Conservation (phyloP, 2,329 filamentous ascomycete species). For the Colletotrichum musae region DNA sequence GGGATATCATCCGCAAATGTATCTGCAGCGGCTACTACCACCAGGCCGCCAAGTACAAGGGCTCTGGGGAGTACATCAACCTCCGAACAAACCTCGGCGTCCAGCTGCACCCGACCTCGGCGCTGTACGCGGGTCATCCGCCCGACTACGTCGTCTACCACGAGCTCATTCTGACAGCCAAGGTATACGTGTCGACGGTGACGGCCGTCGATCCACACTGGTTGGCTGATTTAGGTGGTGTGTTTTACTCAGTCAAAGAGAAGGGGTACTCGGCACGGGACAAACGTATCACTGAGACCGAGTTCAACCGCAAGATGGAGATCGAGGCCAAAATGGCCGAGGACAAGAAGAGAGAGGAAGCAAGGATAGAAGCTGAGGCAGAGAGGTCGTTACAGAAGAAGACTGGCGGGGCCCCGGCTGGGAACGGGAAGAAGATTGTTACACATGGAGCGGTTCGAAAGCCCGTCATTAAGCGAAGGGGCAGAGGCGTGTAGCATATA, state of each 20-base stretch:
- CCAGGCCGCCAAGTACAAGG: conserved; percentile 95
- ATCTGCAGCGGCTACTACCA: conserved; percentile 99
- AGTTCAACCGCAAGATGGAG: conserved; percentile 94
- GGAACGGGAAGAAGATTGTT: conserved; percentile 69
- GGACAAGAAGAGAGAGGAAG: conserved; percentile 80
- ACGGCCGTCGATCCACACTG: conserved; percentile 97
- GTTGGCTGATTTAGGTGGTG: conserved; percentile 95
- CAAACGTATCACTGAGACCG: conserved; percentile 88
- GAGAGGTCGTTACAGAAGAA: conserved; percentile 62
- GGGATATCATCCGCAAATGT: conserved; percentile 95
- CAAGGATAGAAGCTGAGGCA: conserved; percentile 65
- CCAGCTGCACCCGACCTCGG: conserved; percentile 75
- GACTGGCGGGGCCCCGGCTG: conserved; percentile 42
- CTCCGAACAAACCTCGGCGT: conserved; percentile 94
- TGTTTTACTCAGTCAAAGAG: conserved; percentile 98
- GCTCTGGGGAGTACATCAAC: conserved; percentile 97
- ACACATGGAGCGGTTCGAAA: conserved; percentile 75
- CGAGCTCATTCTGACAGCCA: conserved; percentile 95
- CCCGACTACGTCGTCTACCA: conserved; percentile 99
- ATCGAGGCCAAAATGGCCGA: conserved; percentile 93
- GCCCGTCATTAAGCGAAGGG: conserved; percentile 69
- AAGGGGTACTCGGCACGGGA: conserved; percentile 94
- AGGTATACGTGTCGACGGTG: conserved; percentile 98
- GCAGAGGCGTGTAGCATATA: conserved; percentile 62
- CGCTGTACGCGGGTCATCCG: conserved; percentile 68